Evolutionary conservation across 768 basidiomycete genomes (phyloP).

Genomic region (Boletus tylopilopsis): DNA sequence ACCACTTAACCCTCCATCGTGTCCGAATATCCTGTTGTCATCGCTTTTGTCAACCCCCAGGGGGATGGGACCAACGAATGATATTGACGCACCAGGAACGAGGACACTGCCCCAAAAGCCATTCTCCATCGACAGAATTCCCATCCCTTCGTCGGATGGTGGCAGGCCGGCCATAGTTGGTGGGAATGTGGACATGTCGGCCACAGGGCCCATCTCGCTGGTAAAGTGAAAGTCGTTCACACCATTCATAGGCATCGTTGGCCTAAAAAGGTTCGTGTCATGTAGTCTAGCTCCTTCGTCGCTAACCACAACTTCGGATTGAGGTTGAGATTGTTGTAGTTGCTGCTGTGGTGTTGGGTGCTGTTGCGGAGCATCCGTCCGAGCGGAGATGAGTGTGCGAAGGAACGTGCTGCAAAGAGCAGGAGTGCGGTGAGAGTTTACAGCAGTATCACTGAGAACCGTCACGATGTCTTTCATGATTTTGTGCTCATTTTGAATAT

Average conservation of each 20-base stretch:
- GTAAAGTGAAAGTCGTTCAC: slow-evolving; percentile 63
- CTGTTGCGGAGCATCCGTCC: slow-evolving; percentile 30
- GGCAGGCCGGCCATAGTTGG: slow-evolving; percentile 73
- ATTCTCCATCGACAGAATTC: slow-evolving; percentile 75
- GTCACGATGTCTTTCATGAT: slow-evolving; percentile 80
- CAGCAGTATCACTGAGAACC: slow-evolving; percentile 71
- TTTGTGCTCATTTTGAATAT: slow-evolving; percentile 68
- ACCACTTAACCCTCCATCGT: slow-evolving; percentile 79
- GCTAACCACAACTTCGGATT: slow-evolving; percentile 15
- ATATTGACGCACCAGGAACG: slow-evolving; percentile 63
- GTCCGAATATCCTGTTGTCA: slow-evolving; percentile 63
- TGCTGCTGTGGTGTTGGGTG: slow-evolving; percentile 18
- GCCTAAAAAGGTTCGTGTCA: slow-evolving; percentile 29
- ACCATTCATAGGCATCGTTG: slow-evolving; percentile 19
- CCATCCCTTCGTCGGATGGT: slow-evolving; percentile 36
- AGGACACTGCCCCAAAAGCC: slow-evolving; percentile 88
- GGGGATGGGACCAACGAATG: neutral
- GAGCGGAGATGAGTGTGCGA: slow-evolving; percentile 66
- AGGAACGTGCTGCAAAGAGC: slow-evolving; percentile 85
- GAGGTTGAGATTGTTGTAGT: slow-evolving; percentile 16
- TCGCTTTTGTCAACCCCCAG: slow-evolving; percentile 1
- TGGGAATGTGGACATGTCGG: slow-evolving; percentile 80
- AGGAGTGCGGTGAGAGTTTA: slow-evolving; percentile 81
- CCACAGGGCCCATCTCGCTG: slow-evolving; percentile 81
- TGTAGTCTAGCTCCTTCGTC: slow-evolving; percentile 19